A percentile compares a stretch with the other conserved stretches of the same genome.
These are phyloP conservation scores for Usnea hakonensis DNA, from an alignment of 495 filamentous ascomycete species.

Conservation along the genomic window DNA sequence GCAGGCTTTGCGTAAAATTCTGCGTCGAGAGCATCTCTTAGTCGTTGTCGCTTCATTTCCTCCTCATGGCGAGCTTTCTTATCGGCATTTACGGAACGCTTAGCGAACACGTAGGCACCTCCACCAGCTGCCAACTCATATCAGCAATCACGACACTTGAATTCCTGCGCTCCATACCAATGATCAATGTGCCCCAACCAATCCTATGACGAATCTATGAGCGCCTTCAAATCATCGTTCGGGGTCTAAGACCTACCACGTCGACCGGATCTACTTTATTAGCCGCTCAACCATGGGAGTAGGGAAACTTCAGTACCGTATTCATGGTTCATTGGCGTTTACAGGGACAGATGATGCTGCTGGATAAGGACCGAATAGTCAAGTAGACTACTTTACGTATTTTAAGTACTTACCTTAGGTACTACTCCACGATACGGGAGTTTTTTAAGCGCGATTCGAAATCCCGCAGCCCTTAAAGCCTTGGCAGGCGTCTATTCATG, in stretches of 20 bases:
- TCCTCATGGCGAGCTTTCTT: constrained; percentile 63
- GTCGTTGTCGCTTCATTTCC: constrained; percentile 54
- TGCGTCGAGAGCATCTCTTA: constrained; percentile 51
- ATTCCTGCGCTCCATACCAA: constrained; percentile 47
- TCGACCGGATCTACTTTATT: constrained; percentile 42
- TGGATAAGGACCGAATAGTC: not conserved
- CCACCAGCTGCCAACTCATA: constrained; percentile 55
- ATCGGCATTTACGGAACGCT: constrained; percentile 86
- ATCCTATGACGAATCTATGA: constrained; percentile 43
- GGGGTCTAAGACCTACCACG: constrained; percentile 37
- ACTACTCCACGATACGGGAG: no score
- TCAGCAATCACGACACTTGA: not conserved
- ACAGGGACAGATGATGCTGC: not conserved
- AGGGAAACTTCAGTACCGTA: constrained; percentile 29
- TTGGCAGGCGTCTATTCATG: not conserved
- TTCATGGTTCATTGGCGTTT: constrained; percentile 32
- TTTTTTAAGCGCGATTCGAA: no score
- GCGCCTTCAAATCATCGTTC: not conserved
- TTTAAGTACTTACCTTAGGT: not conserved
- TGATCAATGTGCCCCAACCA: constrained; percentile 79
- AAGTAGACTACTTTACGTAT: not conserved
- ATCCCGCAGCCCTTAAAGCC: no score
- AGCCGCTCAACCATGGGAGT: not conserved
- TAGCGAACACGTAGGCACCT: constrained; percentile 93
- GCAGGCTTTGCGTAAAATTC: constrained; percentile 30